These are phyloP conservation scores for Trichoderma pleuroti DNA, from an alignment of 2,329 filamentous ascomycete genomes.

Conservation along the genomic window DNA sequence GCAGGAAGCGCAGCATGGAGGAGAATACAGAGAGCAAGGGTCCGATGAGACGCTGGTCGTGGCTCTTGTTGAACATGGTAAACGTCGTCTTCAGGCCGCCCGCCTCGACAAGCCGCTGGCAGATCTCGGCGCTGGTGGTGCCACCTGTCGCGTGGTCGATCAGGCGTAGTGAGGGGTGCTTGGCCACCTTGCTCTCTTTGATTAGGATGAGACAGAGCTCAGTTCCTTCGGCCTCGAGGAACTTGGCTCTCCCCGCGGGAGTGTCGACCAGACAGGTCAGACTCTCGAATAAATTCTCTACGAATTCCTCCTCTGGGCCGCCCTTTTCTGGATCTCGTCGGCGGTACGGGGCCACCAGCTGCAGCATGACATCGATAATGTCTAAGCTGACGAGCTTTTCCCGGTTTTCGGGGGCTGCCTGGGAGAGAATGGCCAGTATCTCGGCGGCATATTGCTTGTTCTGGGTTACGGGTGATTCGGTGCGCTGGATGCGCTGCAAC, in stretches of 20 bases:
- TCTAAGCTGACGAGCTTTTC: constrained; percentile 61
- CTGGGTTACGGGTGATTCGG: constrained; percentile 68
- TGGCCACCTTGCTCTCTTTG: constrained; percentile 81
- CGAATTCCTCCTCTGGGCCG: constrained; percentile 87
- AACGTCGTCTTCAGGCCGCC: constrained; percentile 84
- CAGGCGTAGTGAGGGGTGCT: constrained; percentile 70
- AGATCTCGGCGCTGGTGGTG: constrained; percentile 56
- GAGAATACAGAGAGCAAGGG: constrained; percentile 84
- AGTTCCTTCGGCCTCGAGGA: constrained; percentile 85
- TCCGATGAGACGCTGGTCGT: constrained; percentile 66
- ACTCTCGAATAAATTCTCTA: constrained; percentile 88
- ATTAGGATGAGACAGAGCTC: constrained; percentile 92
- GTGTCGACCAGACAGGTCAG: constrained; percentile 79
- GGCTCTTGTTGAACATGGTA: constrained; percentile 80
- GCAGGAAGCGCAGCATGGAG: constrained; percentile 74
- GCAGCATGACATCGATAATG: constrained; percentile 74
- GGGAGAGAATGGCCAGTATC: constrained; percentile 82
- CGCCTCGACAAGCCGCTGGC: constrained; percentile 72
- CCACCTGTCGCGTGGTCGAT: constrained; percentile 73
- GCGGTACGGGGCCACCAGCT: constrained; percentile 79
- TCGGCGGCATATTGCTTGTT: constrained; percentile 97
- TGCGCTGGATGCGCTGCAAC: constrained; percentile 65
- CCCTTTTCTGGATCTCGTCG: constrained; percentile 82
- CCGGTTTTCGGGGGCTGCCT: constrained; percentile 67
- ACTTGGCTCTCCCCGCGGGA: constrained; percentile 69